Conservation (phyloP, 2,329 filamentous ascomycete species). For the Calonectria honghensis region DNA sequence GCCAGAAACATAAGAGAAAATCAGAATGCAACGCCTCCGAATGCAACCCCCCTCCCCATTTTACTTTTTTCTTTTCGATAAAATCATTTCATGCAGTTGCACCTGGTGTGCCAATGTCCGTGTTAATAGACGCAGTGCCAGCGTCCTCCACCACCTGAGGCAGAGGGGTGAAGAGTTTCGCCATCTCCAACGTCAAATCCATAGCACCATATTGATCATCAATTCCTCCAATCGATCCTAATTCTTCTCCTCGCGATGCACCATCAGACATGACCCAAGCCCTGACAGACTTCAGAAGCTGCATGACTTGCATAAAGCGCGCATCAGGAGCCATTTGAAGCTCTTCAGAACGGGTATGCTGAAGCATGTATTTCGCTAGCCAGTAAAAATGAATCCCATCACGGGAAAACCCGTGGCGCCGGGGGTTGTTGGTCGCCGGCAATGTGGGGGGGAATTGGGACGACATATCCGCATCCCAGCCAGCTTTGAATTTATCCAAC, state of each 20-base stretch:
- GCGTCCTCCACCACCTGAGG: constrained; percentile 66
- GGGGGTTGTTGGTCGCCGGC: constrained; percentile 68
- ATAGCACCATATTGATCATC: constrained; percentile 79
- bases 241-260: constrained; percentile 78
- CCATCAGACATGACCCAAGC: constrained; percentile 78
- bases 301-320: constrained; percentile 76
- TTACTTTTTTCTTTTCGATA: constrained; percentile 54
- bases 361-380: constrained; percentile 79
- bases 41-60: constrained; percentile 61
- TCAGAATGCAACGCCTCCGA: constrained; percentile 61
- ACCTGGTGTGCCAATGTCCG: constrained; percentile 59
- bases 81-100: constrained; percentile 58
- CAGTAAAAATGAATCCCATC: constrained; percentile 85
- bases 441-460: constrained; percentile 77
- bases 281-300: constrained; percentile 76
- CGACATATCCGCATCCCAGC: constrained; percentile 82
- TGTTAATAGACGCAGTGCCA: constrained; percentile 65
- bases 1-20: constrained; percentile 55
- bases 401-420: constrained; percentile 81
- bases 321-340: constrained; percentile 74
- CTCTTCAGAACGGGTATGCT: constrained; percentile 72
- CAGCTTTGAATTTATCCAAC: constrained; percentile 82
- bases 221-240: constrained; percentile 81
- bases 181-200: constrained; percentile 82
- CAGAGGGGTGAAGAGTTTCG: constrained; percentile 80